phyloP scores from a whole-genome alignment of 345 rosid species.

The Conringia planisiliqua region DNA sequence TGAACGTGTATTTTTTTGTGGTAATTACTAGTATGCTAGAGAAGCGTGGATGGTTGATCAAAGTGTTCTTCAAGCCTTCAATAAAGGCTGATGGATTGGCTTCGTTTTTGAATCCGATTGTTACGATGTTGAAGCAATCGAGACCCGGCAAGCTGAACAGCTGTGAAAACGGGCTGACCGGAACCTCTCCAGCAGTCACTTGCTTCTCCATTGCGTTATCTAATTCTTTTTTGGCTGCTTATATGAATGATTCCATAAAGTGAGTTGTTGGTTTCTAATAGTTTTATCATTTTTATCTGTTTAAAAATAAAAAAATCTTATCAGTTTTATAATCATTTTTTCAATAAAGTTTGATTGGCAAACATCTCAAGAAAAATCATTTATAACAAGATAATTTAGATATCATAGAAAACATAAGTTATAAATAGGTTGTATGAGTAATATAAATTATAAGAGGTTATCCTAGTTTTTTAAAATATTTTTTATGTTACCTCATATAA shows the following conservation, averaged over 20 bases:
- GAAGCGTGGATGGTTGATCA: constrained; percentile 81
- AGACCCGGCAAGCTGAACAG: constrained; percentile 45
- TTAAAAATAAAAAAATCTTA: too few species aligned
- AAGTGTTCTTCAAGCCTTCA: constrained; percentile 44
- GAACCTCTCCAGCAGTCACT: constrained; percentile 22
- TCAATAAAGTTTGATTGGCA: too few species aligned
- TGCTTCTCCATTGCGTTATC: neutral
- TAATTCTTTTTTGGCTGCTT: neutral
- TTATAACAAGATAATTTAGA: too few species aligned
- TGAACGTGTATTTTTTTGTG: neutral
- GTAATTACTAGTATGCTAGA: constrained; percentile 46
- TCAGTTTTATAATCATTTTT: too few species aligned
- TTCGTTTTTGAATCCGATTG: constrained; percentile 43
- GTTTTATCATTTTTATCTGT: too few species aligned
- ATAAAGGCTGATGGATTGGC: constrained; percentile 38
- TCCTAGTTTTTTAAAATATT: too few species aligned
- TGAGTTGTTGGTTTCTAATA: neutral
- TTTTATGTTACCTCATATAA: too few species aligned
- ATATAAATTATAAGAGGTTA: too few species aligned
- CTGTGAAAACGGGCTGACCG: constrained; percentile 48
- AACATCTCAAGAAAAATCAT: too few species aligned
- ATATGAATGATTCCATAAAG: neutral
- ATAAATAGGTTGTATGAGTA: too few species aligned
- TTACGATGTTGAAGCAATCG: constrained; percentile 41
- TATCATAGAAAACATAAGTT: too few species aligned